phyloP scores from a whole-genome alignment of 83 land plant genomes.

The Thuja plicata region DNA sequence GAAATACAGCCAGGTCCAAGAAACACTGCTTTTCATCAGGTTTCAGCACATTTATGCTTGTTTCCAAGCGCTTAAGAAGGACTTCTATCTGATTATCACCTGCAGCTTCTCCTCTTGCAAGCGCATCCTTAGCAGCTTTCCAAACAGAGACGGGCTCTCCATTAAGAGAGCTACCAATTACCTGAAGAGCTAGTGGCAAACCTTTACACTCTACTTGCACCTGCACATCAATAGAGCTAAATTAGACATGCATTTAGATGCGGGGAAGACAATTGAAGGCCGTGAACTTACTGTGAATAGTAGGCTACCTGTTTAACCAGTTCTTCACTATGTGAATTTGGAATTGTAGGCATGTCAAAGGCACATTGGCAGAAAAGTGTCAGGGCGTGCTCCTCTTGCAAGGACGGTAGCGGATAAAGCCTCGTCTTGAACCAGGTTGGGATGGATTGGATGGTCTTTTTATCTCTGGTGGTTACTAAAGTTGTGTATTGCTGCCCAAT shows the following conservation, averaged over 20 bases:
- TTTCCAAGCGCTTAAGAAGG: slow-evolving; percentile 43
- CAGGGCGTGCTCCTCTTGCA: neutral
- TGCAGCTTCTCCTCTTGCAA: slow-evolving; percentile 36
- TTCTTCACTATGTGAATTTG: neutral
- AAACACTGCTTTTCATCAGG: slow-evolving; percentile 45
- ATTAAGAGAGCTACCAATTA: neutral
- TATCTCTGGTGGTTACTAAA: no score
- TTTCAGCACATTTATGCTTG: slow-evolving; percentile 31
- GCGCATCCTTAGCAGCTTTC: slow-evolving; percentile 36
- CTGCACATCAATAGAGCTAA: neutral
- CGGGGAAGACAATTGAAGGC: neutral
- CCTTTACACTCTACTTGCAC: neutral
- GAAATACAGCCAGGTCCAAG: slow-evolving; percentile 58
- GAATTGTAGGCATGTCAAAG: neutral
- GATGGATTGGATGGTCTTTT: no score
- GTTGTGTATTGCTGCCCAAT: no score
- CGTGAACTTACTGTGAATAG: neutral
- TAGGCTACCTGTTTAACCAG: neutral
- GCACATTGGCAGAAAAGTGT: neutral
- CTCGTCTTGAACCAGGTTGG: no score
- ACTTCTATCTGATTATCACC: slow-evolving; percentile 18
- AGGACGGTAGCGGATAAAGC: no score
- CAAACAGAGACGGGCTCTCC: slow-evolving; percentile 20
- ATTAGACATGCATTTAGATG: no score
- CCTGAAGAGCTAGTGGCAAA: slow-evolving; percentile 1